Evolutionary conservation across 345 rosid species (phyloP), one percentile per base, ranked within the genome.

Genomic region (Toxicodendron radicans): DNA sequence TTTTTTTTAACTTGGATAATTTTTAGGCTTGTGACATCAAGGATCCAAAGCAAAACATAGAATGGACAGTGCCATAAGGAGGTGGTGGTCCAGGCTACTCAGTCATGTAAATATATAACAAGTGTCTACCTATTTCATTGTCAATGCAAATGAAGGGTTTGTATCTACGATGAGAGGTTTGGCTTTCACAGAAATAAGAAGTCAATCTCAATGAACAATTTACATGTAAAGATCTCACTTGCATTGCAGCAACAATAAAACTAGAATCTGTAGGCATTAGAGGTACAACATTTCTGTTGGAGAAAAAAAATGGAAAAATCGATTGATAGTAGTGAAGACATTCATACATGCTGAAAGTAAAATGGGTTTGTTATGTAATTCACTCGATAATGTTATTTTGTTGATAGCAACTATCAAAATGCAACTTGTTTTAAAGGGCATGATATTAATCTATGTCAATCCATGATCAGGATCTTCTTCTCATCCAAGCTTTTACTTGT

Each of bases 1-100:
- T 54, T 69, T 69, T 13, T 24, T 35, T 68, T 51, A 21, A 38
- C 10, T 24, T 33, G 24, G 53, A 46, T 46, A 4, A n/a, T 35
- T 76, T 74, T 46, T 84, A 89, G 93, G 99, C 97, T 58, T 95
- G 97, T 49, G 95, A 89, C 75, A 89, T 92, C 74, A 95, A 95
- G 77, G 99, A 95, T 73, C 97, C 97, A 63, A 92, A 87, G 85
- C 97, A 95, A 80, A 95, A 95, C 81, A 91, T 91, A 45, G 86
- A 90, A 75, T 92, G 99, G 99, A 92, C 95, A 3, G 95, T 92
- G 52, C 97, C 99, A 32, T 97, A 88, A 83, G 99, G 98, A 18
- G 97, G 99, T 3, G 99, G 99, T 10, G 98, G 98, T 32, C 97
- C 97, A 13, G 89, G 93, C 59, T 94, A 94, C 84, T 86, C 97